Percentiles rank a stretch among this genome's conserved stretches.
These are phyloP conservation scores for Teunomyces pallodes DNA, from an alignment of 805 yeast genomes.

Conservation along the genomic window DNA sequence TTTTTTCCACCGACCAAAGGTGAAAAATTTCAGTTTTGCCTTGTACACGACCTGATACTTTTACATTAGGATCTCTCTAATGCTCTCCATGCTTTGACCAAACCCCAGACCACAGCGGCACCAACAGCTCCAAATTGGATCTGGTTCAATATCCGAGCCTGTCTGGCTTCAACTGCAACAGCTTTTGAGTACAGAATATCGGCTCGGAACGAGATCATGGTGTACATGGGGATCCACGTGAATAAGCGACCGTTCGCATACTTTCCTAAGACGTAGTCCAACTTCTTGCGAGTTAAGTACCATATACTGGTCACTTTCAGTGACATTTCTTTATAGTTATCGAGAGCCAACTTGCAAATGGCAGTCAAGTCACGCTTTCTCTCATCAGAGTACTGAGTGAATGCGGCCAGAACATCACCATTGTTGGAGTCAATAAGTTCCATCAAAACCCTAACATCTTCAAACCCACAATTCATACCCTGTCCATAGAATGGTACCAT, in stretches of 20 bases:
- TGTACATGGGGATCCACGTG: constrained; percentile 80
- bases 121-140: constrained; percentile 19
- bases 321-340: constrained; percentile 85
- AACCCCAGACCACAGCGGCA: constrained; percentile 6
- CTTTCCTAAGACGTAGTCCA: constrained; percentile 65
- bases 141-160: constrained; percentile 46
- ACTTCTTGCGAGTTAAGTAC: constrained; percentile 61
- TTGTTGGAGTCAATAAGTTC: constrained; percentile 42
- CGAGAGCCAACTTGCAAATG: constrained; percentile 73
- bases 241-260: constrained; percentile 45
- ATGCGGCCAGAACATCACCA: constrained; percentile 46
- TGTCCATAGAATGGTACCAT: constrained; percentile 99
- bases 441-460: constrained; percentile 74
- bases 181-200: constrained; percentile 79
- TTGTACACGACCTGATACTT: not conserved
- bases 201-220: constrained; percentile 87
- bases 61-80: not conserved
- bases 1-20: not conserved
- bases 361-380: constrained; percentile 71
- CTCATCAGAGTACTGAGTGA: constrained; percentile 49
- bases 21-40: constrained; percentile 4
- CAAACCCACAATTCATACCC: constrained; percentile 96
- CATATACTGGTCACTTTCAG: constrained; percentile 63
- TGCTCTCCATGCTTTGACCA: constrained; percentile 6
- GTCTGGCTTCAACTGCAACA: constrained; percentile 51